Base-by-base conservation (phyloP, 1,284 basidiomycete genomes). In the Puccinia polysora region DNA sequence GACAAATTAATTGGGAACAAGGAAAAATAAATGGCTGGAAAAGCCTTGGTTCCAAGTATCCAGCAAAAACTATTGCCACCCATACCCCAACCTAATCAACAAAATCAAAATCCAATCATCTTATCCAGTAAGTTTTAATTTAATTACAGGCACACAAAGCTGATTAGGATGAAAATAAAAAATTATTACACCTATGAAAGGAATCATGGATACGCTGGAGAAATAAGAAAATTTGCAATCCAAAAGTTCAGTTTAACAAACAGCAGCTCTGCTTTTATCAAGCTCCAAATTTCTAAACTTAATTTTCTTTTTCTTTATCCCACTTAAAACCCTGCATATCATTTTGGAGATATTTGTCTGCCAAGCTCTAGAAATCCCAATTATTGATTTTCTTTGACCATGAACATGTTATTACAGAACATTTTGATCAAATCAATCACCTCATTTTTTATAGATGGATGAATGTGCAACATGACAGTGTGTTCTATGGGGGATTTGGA, bases 11-110 rank as follows among this genome's bases (percentile, higher is more conserved):
- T 2, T 90, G 87, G 0, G 88, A 88, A 25, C 88, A 87, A 0
- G 91, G 90, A 79, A 87, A 86, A 7, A 84, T 83, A 50, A 97
- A 84, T 0, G 91, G 92, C 30, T 84, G 84, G 74, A 90, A 86
- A 96, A 90, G 0, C 91, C 83, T 87, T 91, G 92, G 0, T 85
- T 84, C 91, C 91, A 97, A 8, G 90, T 90, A 1, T 85, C 83
- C 1, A 93, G 92, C 36, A 94, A 80, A 30, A 94, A 82, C 4
- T 96, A 81, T 1, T 87, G 90, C 87, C 88, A 95, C 38, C 91
- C 91, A 47, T 18, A 40, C 18, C 38, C 36, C 2, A 45, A 5
- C 78, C 91, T 89, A 10, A 94, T 84, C 43, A 96, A 83, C 38
- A 96, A 80, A 55, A 92, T 80, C 0, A 92, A 90, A 5, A 96